Evolutionary conservation across 768 basidiomycete species (phyloP).

Genomic region (Auricularia sp.): DNA sequence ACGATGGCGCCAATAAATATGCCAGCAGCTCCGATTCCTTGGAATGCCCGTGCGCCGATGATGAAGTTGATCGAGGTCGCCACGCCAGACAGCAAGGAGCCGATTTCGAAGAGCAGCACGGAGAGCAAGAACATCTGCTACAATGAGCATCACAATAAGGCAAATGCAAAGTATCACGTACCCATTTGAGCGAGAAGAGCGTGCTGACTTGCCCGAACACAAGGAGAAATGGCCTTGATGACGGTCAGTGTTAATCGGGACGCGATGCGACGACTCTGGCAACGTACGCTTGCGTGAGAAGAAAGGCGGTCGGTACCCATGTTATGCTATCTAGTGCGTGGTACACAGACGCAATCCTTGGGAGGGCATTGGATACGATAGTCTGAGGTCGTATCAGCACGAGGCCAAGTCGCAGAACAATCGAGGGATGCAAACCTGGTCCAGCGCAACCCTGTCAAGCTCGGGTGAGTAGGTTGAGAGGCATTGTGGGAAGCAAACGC

Average conservation of each 20-base stretch:
- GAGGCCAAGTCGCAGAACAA: not conserved
- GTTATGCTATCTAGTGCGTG: constrained; percentile 7
- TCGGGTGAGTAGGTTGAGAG: not conserved
- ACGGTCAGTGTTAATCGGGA: constrained; percentile 10
- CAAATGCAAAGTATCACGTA: not conserved
- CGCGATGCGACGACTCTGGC: constrained; percentile 7
- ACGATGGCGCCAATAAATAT: constrained; percentile 14
- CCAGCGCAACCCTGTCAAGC: not conserved
- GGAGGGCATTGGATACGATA: constrained; percentile 18
- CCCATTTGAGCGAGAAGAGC: constrained; percentile 22
- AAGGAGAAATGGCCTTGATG: constrained; percentile 19
- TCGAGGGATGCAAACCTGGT: not conserved
- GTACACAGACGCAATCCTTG: constrained; percentile 9
- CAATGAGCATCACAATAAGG: not conserved
- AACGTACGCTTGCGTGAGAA: constrained; percentile 6
- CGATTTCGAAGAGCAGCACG: constrained; percentile 24
- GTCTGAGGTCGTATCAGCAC: constrained; percentile 12
- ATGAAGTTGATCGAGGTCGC: constrained; percentile 21
- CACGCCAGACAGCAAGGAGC: constrained; percentile 24
- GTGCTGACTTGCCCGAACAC: constrained; percentile 24
- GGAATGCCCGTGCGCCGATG: constrained; percentile 25
- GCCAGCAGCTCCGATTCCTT: constrained; percentile 25
- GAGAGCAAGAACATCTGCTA: constrained; percentile 1
- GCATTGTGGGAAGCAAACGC: not conserved
- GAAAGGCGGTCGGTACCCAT: constrained; percentile 8